phyloP scores from a whole-genome alignment of 1,284 basidiomycete species.

The Leccinum insolens region DNA sequence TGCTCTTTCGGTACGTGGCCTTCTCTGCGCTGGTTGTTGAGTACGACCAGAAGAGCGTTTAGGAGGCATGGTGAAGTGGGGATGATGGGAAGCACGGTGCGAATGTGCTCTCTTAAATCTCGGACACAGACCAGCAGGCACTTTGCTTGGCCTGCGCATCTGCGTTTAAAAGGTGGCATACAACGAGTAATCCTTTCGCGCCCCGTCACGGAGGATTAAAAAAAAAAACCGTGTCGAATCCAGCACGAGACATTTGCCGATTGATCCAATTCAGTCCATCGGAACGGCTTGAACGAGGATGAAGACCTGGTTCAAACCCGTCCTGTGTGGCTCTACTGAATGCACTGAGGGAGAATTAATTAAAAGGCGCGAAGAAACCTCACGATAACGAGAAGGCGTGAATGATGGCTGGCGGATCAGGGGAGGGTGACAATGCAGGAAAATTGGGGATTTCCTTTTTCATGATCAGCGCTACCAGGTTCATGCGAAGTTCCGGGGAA shows the following conservation, averaged over 20 bases:
- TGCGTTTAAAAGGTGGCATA: slow-evolving; percentile 15
- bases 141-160: slow-evolving; percentile 13
- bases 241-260: slow-evolving; percentile 19
- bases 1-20: slow-evolving; percentile 21
- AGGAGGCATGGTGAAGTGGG: slow-evolving; percentile 18
- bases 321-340: slow-evolving; percentile 18
- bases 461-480: slow-evolving; percentile 31
- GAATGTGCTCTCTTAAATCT: slow-evolving; percentile 26
- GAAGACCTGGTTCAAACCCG: slow-evolving; percentile 11
- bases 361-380: slow-evolving; percentile 33
- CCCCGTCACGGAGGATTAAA: slow-evolving; percentile 13
- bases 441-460: slow-evolving; percentile 26
- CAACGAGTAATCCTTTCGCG: slow-evolving; percentile 9
- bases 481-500: slow-evolving; percentile 12
- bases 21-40: slow-evolving; percentile 17
- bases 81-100: slow-evolving; percentile 11
- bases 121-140: slow-evolving; percentile 10
- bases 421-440: slow-evolving; percentile 29
- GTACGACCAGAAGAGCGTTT: slow-evolving; percentile 10
- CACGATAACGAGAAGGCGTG: slow-evolving; percentile 33
- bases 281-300: slow-evolving; percentile 17
- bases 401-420: slow-evolving; percentile 36
- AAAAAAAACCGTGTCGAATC: slow-evolving; percentile 8
- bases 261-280: slow-evolving; percentile 20
- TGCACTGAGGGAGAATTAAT: slow-evolving; percentile 28